phyloP scores from a whole-genome alignment of 495 filamentous ascomycete species.

The Tuber aestivum region DNA sequence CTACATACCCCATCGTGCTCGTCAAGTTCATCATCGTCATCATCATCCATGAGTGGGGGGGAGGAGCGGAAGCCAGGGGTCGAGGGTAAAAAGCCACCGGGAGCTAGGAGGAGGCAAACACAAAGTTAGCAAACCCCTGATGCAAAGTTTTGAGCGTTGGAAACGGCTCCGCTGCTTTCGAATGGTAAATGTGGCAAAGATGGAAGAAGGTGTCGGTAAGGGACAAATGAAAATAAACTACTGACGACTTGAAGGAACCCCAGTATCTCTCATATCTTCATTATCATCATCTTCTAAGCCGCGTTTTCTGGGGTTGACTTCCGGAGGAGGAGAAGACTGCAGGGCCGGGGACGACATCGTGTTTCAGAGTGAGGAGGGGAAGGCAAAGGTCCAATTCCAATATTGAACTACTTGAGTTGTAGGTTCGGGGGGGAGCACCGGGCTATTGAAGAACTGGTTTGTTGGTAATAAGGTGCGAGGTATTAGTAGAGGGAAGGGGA shows the following conservation, averaged over 20 bases:
- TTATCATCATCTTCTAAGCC: slow-evolving; percentile 36
- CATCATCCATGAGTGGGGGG: slow-evolving; percentile 39
- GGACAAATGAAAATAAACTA: slow-evolving; percentile 1
- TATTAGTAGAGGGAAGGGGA: neutral
- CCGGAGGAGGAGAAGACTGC: slow-evolving; percentile 35
- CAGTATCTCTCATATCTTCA: slow-evolving; percentile 33
- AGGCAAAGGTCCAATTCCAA: neutral
- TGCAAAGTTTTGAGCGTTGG: neutral
- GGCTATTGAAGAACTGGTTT: slow-evolving; percentile 1
- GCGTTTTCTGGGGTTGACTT: slow-evolving; percentile 38
- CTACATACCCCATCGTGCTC: slow-evolving; percentile 34
- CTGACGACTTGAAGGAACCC: slow-evolving; percentile 37
- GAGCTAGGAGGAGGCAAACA: slow-evolving; percentile 11
- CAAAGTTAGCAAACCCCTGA: neutral
- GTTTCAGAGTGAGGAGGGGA: neutral
- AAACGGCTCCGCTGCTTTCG: neutral
- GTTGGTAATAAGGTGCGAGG: neutral
- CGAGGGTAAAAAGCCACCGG: slow-evolving; percentile 26
- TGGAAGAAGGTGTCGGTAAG: neutral
- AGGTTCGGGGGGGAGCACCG: neutral
- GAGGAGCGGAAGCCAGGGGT: slow-evolving; percentile 40
- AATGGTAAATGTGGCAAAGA: neutral
- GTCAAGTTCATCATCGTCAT: slow-evolving; percentile 40
- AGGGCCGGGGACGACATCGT: slow-evolving; percentile 41
- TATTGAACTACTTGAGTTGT: neutral